Conservation (phyloP, 129 eudicot species). For the Solidago caesia region DNA sequence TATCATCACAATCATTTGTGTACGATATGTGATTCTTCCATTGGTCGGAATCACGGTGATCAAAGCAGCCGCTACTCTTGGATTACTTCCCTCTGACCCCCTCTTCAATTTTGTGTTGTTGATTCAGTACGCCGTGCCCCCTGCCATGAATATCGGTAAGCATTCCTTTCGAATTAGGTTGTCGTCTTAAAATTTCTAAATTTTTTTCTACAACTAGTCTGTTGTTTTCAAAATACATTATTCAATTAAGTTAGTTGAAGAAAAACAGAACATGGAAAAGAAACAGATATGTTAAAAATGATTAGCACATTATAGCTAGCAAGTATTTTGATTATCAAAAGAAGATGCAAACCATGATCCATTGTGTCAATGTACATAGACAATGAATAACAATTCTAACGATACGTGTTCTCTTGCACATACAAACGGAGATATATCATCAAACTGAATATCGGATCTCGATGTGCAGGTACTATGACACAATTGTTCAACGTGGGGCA, state of each 20-base stretch:
- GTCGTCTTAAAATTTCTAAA: background rate
- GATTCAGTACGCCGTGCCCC: constrained; percentile 82
- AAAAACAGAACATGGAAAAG: no score
- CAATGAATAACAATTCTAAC: background rate
- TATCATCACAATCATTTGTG: constrained; percentile 49
- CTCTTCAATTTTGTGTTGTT: constrained; percentile 71
- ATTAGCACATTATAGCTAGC: background rate
- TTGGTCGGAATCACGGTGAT: constrained; percentile 61
- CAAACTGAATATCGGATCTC: background rate
- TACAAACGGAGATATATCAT: background rate
- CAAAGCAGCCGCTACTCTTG: constrained; percentile 51
- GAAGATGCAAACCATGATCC: background rate
- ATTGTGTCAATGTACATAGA: background rate
- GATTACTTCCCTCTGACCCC: constrained; percentile 77
- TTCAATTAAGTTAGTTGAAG: no score
- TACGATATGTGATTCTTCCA: constrained; percentile 64
- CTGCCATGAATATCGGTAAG: constrained; percentile 86
- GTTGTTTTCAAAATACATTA: background rate
- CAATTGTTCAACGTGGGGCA: constrained; percentile 31
- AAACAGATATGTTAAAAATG: background rate
- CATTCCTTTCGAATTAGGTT: background rate
- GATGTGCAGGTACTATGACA: constrained; percentile 28
- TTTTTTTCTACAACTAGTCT: background rate
- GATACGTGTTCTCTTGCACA: background rate
- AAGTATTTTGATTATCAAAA: no score